Evolutionary conservation across 805 yeast genomes (phyloP).

Genomic region (Cyberlindnera meyerae): DNA sequence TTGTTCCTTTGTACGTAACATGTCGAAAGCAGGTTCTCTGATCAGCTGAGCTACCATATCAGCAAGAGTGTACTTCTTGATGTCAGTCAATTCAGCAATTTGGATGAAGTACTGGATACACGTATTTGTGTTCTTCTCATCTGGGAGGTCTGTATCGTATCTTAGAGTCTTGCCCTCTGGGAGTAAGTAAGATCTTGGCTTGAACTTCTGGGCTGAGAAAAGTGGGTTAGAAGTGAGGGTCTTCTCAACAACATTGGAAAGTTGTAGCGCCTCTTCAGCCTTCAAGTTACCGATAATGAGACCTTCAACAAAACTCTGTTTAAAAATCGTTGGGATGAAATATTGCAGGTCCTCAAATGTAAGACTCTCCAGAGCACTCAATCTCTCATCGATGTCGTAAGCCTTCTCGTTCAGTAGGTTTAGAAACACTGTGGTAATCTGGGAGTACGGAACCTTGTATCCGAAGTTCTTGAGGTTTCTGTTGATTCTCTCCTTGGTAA

Average conservation of each 20-base stretch:
- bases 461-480: conserved; percentile 67
- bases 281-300: conserved; percentile 72
- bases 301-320: conserved; percentile 64
- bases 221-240: conserved; percentile 35
- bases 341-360: conserved; percentile 44
- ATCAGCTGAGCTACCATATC: conserved; percentile 69
- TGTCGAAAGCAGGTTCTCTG: conserved; percentile 85
- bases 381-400: conserved; percentile 60
- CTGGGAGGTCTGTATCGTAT: conserved; percentile 50
- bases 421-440: conserved; percentile 59
- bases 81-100: conserved; percentile 47
- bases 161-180: conserved; percentile 37
- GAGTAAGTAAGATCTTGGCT: conserved; percentile 38
- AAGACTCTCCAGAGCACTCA: conserved; percentile 41
- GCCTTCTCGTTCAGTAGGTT: conserved; percentile 67
- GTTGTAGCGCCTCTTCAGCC: conserved; percentile 46
- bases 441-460: conserved; percentile 72
- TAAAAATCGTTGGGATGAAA: conserved; percentile 48
- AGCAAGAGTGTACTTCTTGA: conserved; percentile 42
- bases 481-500: conserved; percentile 56
- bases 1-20: conserved; percentile 89
- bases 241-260: conserved; percentile 39
- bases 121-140: conserved; percentile 71
- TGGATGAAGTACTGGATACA: conserved; percentile 78
- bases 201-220: conserved; percentile 39